A percentile compares a stretch with the other conserved stretches of the same genome.
Evolutionary conservation across 192 early-diverging fungal genomes (phyloP).

Genomic region (Funneliformis mosseae): DNA sequence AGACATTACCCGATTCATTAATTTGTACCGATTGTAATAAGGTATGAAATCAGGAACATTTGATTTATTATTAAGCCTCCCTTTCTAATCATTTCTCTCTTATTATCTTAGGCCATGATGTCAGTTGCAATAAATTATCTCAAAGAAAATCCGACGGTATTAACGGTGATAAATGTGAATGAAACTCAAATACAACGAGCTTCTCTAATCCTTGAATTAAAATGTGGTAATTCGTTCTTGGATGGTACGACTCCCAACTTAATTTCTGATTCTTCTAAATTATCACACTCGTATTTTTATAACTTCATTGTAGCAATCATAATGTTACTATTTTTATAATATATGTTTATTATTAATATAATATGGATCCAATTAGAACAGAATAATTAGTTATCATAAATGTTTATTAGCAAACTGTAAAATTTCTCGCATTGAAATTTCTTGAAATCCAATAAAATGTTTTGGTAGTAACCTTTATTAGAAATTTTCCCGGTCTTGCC

Average conservation of each 20-base stretch:
- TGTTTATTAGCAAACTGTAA: too few relatives aligned
- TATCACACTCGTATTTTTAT: not conserved
- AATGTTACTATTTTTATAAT: not conserved
- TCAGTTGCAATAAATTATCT: not conserved
- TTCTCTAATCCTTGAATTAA: not conserved
- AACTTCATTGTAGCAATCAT: not conserved
- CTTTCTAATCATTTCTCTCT: not conserved
- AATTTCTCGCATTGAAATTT: too few relatives aligned
- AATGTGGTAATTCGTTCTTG: not conserved
- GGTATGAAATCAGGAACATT: not conserved
- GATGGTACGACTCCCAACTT: not conserved
- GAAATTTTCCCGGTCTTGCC: too few relatives aligned
- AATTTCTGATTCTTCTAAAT: not conserved
- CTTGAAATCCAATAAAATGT: too few relatives aligned
- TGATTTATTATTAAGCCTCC: not conserved
- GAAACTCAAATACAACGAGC: not conserved
- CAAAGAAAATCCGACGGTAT: not conserved
- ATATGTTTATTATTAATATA: too few relatives aligned
- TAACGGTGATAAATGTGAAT: not conserved
- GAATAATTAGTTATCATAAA: too few relatives aligned
- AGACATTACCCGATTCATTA: not conserved
- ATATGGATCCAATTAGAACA: too few relatives aligned
- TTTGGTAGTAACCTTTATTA: too few relatives aligned
- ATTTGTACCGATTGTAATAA: not conserved
- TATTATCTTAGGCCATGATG: not conserved